Evolutionary conservation across 2,329 filamentous ascomycete genomes (phyloP).

Genomic region (Phoma sp.): DNA sequence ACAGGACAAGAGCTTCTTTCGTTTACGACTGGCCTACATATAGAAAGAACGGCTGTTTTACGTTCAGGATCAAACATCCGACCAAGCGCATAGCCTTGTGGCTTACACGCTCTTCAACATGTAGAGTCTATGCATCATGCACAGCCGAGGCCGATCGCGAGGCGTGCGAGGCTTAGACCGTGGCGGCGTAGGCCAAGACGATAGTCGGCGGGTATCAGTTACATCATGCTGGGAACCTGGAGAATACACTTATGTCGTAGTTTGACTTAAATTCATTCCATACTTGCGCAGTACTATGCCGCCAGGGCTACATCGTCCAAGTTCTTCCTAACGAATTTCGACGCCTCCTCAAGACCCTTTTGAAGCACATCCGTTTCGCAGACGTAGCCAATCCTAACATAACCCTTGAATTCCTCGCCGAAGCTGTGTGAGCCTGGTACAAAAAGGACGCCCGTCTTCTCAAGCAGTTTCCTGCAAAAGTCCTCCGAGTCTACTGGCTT

Average conservation of each 20-base stretch:
- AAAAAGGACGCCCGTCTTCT: constrained; percentile 75
- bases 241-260: not conserved
- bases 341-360: constrained; percentile 66
- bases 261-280: not conserved
- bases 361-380: constrained; percentile 73
- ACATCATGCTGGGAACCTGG: not conserved
- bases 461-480: constrained; percentile 73
- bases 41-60: not conserved
- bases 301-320: constrained; percentile 60
- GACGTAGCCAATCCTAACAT: constrained; percentile 79
- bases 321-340: constrained; percentile 63
- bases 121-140: not conserved
- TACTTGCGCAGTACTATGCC: constrained; percentile 20
- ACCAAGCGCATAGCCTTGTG: constrained; percentile 3
- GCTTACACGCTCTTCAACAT: not conserved
- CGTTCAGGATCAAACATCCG: not conserved
- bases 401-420: constrained; percentile 74
- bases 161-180: constrained; percentile 3
- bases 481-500: constrained; percentile 73
- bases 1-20: no score
- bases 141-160: constrained; percentile 1
- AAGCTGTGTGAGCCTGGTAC: constrained; percentile 78
- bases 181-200: not conserved
- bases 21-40: no score
- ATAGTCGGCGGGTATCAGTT: not conserved